Conservation (phyloP, 805 yeast genomes). For the Kurtzmaniella cleridarum region DNA sequence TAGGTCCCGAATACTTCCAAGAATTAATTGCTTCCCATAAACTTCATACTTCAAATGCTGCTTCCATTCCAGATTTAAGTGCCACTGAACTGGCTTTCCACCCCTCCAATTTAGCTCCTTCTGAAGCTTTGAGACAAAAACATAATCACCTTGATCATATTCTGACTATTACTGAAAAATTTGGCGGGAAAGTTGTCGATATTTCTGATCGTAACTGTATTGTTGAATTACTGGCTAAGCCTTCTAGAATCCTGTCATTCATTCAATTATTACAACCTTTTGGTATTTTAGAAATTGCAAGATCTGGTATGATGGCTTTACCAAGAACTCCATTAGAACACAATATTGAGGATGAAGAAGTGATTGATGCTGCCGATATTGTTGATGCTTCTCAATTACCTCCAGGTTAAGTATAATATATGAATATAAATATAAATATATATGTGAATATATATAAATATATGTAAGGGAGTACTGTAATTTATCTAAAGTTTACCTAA, state of each 20-base stretch:
- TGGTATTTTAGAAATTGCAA: slow-evolving; percentile 92
- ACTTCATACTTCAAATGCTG: slow-evolving; percentile 34
- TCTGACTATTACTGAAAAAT: slow-evolving; percentile 71
- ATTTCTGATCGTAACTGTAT: slow-evolving; percentile 90
- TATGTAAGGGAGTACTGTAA: no score
- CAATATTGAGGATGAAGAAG: slow-evolving; percentile 39
- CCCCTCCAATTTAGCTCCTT: slow-evolving; percentile 83
- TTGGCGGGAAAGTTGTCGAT: slow-evolving; percentile 91
- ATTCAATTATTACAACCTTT: slow-evolving; percentile 89
- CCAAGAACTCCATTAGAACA: slow-evolving; percentile 87
- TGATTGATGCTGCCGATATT: slow-evolving; percentile 54
- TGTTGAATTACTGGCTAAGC: slow-evolving; percentile 92
- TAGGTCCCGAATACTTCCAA: slow-evolving; percentile 98
- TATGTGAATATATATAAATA: no score
- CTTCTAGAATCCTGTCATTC: slow-evolving; percentile 81
- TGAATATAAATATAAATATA: no score
- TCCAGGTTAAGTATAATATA: slow-evolving; percentile 75
- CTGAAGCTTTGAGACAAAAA: slow-evolving; percentile 92
- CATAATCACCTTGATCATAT: slow-evolving; percentile 84
- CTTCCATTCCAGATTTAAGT: slow-evolving; percentile 38
- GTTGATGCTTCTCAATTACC: slow-evolving; percentile 90
- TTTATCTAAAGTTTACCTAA: no score
- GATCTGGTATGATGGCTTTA: slow-evolving; percentile 98
- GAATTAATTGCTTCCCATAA: slow-evolving; percentile 86
- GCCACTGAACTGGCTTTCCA: slow-evolving; percentile 55